These are phyloP conservation scores for Talaromyces verruculosus DNA, from an alignment of 2,329 filamentous ascomycete species.

Conservation along the genomic window DNA sequence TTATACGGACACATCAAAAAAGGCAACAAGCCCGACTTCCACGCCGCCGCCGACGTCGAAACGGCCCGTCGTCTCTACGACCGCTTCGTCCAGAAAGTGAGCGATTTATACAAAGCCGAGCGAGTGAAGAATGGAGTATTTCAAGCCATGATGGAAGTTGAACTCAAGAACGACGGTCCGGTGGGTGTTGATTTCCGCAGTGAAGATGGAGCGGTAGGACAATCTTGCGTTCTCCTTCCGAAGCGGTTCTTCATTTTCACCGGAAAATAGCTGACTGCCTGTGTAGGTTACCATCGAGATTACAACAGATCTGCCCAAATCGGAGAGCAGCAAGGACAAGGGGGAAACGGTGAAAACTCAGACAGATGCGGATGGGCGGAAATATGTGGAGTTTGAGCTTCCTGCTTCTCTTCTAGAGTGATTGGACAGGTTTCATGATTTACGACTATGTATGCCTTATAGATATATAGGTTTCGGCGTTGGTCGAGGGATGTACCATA, in stretches of 20 bases:
- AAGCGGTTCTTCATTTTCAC: slow-evolving; percentile 29
- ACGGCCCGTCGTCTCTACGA: slow-evolving; percentile 81
- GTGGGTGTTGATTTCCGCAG: slow-evolving; percentile 63
- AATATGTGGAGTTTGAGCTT: slow-evolving; percentile 23
- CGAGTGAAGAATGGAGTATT: slow-evolving; percentile 94
- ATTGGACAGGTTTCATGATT: not conserved
- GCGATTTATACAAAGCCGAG: slow-evolving; percentile 67
- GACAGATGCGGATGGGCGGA: slow-evolving; percentile 14
- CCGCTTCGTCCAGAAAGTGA: slow-evolving; percentile 75
- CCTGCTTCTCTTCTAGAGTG: slow-evolving; percentile 29
- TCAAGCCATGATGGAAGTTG: slow-evolving; percentile 98
- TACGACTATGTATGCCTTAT: slow-evolving; percentile 9
- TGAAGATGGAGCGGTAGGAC: slow-evolving; percentile 56
- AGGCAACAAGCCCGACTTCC: slow-evolving; percentile 92
- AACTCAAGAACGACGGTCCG: slow-evolving; percentile 80
- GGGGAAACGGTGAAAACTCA: slow-evolving; percentile 15
- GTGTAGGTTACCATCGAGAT: slow-evolving; percentile 48
- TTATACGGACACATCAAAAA: slow-evolving; percentile 91
- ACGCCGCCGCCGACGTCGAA: slow-evolving; percentile 75
- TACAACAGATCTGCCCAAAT: slow-evolving; percentile 47
- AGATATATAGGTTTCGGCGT: slow-evolving; percentile 8
- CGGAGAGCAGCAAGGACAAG: slow-evolving; percentile 29
- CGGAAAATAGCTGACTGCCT: slow-evolving; percentile 21
- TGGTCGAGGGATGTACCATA: not conserved
- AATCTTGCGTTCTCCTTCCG: slow-evolving; percentile 31